phyloP scores from a whole-genome alignment of 2,329 filamentous ascomycete species.

The Neoascochyta sp. region DNA sequence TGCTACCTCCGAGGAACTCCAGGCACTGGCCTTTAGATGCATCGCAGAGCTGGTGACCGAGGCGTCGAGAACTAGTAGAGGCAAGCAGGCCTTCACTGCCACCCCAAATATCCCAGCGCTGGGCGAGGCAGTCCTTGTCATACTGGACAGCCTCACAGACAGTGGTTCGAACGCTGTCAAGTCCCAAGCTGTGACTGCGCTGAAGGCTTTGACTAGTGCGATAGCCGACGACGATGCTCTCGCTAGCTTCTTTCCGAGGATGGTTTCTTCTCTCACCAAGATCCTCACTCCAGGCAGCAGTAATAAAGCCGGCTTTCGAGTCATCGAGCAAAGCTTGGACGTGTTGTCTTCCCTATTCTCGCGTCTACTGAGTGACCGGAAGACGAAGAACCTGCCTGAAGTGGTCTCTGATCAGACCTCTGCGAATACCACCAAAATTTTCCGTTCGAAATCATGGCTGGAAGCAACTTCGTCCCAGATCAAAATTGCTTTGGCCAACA shows the following conservation, averaged over 20 bases:
- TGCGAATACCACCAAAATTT: constrained; percentile 23
- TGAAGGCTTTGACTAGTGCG: constrained; percentile 60
- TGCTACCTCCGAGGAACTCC: constrained; percentile 67
- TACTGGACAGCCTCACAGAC: constrained; percentile 69
- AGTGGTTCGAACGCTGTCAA: constrained; percentile 66
- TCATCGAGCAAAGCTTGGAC: constrained; percentile 61
- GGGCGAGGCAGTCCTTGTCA: constrained; percentile 75
- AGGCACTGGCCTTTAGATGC: constrained; percentile 66
- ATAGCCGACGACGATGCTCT: constrained; percentile 71
- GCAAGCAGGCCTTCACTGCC: constrained; percentile 51
- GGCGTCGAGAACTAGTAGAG: constrained; percentile 49
- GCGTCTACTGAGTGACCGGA: constrained; percentile 47
- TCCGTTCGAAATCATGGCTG: constrained; percentile 63
- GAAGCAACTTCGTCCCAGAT: constrained; percentile 76
- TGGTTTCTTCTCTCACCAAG: constrained; percentile 76
- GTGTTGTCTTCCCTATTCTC: constrained; percentile 51
- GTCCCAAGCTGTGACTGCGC: constrained; percentile 61
- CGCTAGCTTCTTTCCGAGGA: constrained; percentile 82
- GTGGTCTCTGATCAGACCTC: constrained; percentile 4
- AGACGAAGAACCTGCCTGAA: constrained; percentile 28
- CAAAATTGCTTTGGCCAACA: constrained; percentile 73
- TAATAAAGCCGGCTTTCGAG: constrained; percentile 56
- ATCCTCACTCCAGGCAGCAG: constrained; percentile 66
- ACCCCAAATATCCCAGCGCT: constrained; percentile 68
- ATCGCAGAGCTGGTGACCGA: constrained; percentile 63